phyloP scores from a whole-genome alignment of 2,329 filamentous ascomycete genomes.

The Golovinomyces cichoracearum region DNA sequence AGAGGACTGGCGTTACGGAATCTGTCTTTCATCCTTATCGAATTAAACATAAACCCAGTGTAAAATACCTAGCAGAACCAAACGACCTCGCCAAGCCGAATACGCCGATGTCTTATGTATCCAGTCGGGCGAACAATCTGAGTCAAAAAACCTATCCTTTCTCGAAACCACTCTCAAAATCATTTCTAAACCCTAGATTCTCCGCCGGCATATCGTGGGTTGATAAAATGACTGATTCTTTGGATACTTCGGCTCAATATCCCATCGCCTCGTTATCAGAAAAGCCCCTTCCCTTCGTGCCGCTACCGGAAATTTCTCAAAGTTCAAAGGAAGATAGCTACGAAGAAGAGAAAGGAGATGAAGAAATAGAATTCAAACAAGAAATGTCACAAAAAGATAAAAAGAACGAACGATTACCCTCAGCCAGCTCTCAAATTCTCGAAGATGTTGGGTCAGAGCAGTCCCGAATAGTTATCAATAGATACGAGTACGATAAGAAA shows the following conservation, averaged over 20 bases:
- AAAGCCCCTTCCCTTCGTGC: slow-evolving; percentile 36
- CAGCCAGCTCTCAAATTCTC: too few relatives aligned
- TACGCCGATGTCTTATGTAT: too few relatives aligned
- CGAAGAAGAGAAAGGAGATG: slow-evolving; percentile 33
- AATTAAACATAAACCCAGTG: not conserved
- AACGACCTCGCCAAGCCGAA: too few relatives aligned
- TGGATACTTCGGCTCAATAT: not conserved
- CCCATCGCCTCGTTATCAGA: slow-evolving; percentile 9
- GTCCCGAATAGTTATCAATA: too few relatives aligned
- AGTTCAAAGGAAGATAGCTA: slow-evolving; percentile 46
- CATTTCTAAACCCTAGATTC: not conserved
- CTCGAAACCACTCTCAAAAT: not conserved
- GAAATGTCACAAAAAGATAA: too few relatives aligned
- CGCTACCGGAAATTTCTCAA: slow-evolving; percentile 54
- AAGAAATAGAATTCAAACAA: too few relatives aligned
- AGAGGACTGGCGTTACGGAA: not conserved
- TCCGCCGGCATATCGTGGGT: not conserved
- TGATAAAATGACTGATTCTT: not conserved
- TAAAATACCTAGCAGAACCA: not conserved
- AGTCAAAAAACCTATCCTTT: not conserved
- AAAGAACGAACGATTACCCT: too few relatives aligned
- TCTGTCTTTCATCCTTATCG: not conserved
- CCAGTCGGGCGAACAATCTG: not conserved
- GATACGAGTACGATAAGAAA: too few relatives aligned
- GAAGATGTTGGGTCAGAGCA: too few relatives aligned